A percentile compares a stretch with the other conserved stretches of the same genome.
phyloP scores from a whole-genome alignment of 192 early-diverging fungal genomes.

The Umbelopsis isabellina region DNA sequence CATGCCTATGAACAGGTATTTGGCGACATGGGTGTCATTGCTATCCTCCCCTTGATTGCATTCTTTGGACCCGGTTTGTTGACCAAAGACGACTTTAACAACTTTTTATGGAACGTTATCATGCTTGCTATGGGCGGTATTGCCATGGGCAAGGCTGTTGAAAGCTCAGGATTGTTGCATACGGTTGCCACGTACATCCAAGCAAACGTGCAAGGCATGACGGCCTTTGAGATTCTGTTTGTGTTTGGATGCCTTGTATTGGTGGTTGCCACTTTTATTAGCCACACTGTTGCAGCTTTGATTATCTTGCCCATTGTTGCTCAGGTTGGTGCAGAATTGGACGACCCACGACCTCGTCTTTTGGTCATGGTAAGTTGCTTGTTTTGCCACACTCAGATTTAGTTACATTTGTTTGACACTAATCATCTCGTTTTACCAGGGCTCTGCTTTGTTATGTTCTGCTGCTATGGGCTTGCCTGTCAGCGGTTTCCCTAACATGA shows the following conservation, averaged over 20 bases:
- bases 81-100: conserved; percentile 96
- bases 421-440: conserved; percentile 37
- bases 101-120: conserved; percentile 92
- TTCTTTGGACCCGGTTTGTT: conserved; percentile 91
- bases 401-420: conserved; percentile 3
- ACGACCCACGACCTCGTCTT: conserved; percentile 76
- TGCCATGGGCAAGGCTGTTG: conserved; percentile 90
- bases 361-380: conserved; percentile 72
- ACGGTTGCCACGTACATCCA: conserved; percentile 78
- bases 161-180: conserved; percentile 81
- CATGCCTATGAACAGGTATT: conserved; percentile 71
- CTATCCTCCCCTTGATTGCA: conserved; percentile 85
- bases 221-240: conserved; percentile 72
- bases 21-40: conserved; percentile 97
- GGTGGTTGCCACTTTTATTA: conserved; percentile 90
- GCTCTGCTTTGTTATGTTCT: conserved; percentile 81
- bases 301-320: conserved; percentile 96
- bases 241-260: conserved; percentile 81
- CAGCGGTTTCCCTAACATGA: conserved; percentile 97
- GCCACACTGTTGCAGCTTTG: conserved; percentile 93
- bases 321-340: conserved; percentile 79
- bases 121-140: conserved; percentile 95
- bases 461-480: conserved; percentile 93
- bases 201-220: conserved; percentile 61
- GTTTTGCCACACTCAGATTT: conserved; percentile 18